Base-by-base conservation (phyloP, 345 rosid genomes). In the Limnanthes douglasii region DNA sequence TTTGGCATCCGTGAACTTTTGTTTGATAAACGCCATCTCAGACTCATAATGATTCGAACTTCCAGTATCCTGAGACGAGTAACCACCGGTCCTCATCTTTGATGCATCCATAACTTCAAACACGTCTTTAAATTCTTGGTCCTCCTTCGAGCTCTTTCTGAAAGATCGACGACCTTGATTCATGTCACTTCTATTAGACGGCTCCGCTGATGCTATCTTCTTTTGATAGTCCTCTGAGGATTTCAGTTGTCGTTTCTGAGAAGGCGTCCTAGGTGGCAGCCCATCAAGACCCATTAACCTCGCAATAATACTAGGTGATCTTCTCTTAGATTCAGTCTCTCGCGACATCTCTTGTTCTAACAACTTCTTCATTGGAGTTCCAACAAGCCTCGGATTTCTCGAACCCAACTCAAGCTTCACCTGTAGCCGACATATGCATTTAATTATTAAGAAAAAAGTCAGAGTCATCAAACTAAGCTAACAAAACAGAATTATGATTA, bases 211-310 rank as follows among this genome's bases (percentile, higher is more conserved):
- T 12, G 10, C 46, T 23, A 37, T 33, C 45, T 41, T 50, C 10
- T 34, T 49, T 28, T 46, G 60, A 30, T 35, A 46, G 46, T 48
- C 61, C 50, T 67, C 75, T 1, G 21, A 11, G 20, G 54, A 48
- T 51, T 65, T 67, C 34, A 48, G 70, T 9, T 54, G 70, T 31
- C 50, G 72, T 5, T 56, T 75, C 11, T 51, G 61, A 32, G 63
- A 46, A 47, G 62, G 52, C 45, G 54, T 75, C 46, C 45, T 67
- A 58, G 74, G 55, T 7, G 96, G 95, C 59, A 78, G 37, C 21
- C 75, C 90, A 33, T 92, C 96, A 20, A 92, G 75, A 53, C 99
- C 99, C 99, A 85, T 92, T 51, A 92, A 51, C 48, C 86, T 64
- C 3, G 90, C 99, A 55, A 92, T 78, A 42, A 81, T 75, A 47